Evolutionary conservation across 208 protist genomes (phyloP), one percentile per base, ranked within the genome.

Genomic region (Trypanosoma boissoni): DNA sequence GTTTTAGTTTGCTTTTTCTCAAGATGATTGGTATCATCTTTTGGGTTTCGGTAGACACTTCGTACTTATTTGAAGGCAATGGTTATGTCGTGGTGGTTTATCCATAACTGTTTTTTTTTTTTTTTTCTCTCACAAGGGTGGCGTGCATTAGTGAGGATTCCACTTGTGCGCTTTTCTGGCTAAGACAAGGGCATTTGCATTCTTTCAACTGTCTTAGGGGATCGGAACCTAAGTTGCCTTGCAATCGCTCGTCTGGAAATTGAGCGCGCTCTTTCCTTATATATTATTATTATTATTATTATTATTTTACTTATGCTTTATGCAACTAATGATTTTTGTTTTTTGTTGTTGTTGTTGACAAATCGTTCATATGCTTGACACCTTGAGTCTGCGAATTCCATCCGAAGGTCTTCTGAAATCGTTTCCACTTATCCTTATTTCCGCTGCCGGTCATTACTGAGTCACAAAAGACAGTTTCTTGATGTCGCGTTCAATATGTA

Each of bases 171-270:
- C 58, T 75, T 74, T 52, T 88, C 83, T 12, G 80, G 64, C 3
- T 63, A 24, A n/a, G 74, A 83, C 57, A 77, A 89, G 45, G 87
- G 80, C 29, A 77, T 91, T 39, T n/a, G 56, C 45, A 3, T 52
- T 85, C 5, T 80, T 87, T 37, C 44, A 68, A 32, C 87, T 79
- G 14, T 91, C 91, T 68, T 51, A 58, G 23, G 81, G 83, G 21
- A 83, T 65, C 46, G 72, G 79, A 31, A 74, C 54, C 20, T 91
- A 84, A 50, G 69, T 90, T 2, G 88, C 82, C 2, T 48, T 91
- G 55, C 83, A 94, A 62, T 71, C 79, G 49, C 58, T 91, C 8
- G 84, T 83, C 24, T 94, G 88, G 84, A 73, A 64, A 48, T 14
- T 78, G 8, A 89, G 91, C 66, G 66, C 80, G 3, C 49, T 72